Evolutionary conservation across 2,329 filamentous ascomycete species (phyloP).

Genomic region (Colletotrichum sp.): DNA sequence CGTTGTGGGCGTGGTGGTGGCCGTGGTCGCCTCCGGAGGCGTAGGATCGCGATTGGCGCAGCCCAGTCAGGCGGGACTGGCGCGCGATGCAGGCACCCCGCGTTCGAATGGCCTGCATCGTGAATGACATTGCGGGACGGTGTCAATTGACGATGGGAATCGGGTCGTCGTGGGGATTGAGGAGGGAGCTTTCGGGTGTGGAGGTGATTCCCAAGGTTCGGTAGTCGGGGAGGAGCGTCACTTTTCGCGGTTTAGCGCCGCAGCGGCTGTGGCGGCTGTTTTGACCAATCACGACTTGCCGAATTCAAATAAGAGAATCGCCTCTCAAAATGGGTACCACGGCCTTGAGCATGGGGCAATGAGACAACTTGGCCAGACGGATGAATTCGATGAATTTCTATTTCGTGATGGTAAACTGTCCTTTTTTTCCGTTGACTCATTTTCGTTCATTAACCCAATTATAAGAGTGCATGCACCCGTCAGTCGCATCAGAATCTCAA

Average conservation of each 20-base stretch:
- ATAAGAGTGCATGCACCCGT: neutral
- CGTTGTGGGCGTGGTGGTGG: conserved; percentile 47
- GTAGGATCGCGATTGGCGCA: conserved; percentile 51
- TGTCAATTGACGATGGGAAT: conserved; percentile 18
- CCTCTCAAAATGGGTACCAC: neutral
- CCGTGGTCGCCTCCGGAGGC: conserved; percentile 56
- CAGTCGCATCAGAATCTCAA: neutral
- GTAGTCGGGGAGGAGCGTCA: conserved; percentile 8
- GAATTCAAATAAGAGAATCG: conserved; percentile 22
- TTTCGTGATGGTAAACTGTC: conserved; percentile 19
- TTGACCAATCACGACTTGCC: conserved; percentile 13
- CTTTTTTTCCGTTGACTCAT: conserved; percentile 21
- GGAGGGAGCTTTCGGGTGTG: conserved; percentile 12
- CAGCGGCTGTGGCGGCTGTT: neutral
- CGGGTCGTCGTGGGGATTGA: neutral
- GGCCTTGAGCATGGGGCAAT: neutral
- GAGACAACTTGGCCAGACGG: conserved; percentile 20
- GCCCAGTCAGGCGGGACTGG: conserved; percentile 34
- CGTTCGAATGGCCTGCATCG: conserved; percentile 42
- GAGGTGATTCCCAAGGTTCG: conserved; percentile 11
- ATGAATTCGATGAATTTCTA: conserved; percentile 17
- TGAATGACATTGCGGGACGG: conserved; percentile 18
- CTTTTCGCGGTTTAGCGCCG: conserved; percentile 6
- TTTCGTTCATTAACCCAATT: neutral
- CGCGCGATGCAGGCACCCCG: conserved; percentile 40